Conservation (phyloP, 306 rosid genomes). For the Heteromeles arbutifolia region DNA sequence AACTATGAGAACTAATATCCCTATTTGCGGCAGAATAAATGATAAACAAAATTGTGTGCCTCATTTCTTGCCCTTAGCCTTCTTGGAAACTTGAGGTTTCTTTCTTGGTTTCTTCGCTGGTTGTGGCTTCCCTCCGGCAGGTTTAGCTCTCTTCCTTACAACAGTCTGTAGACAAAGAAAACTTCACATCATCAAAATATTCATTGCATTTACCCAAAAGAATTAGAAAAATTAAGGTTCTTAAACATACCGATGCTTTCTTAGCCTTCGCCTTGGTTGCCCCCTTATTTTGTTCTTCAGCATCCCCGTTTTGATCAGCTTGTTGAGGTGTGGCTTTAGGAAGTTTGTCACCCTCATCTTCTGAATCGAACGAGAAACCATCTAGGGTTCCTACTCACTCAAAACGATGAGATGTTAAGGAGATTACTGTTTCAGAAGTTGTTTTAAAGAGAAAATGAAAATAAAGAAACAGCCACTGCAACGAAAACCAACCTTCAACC, state of each 20-base stretch:
- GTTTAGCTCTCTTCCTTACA: conserved; percentile 64
- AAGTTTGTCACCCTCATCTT: conserved; percentile 68
- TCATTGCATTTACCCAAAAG: not conserved
- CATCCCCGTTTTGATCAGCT: conserved; percentile 47
- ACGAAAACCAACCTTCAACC: conserved; percentile 70
- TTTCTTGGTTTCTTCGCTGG: conserved; percentile 58
- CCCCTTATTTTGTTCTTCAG: conserved; percentile 44
- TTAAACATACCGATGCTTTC: conserved; percentile 58
- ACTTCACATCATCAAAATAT: conserved; percentile 7
- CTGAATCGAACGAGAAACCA: conserved; percentile 89
- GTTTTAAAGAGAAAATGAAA: not conserved
- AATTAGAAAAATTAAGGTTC: not conserved
- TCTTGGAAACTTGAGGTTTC: conserved; percentile 63
- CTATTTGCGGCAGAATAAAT: not conserved
- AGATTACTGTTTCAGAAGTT: not conserved
- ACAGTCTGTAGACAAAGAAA: conserved; percentile 44
- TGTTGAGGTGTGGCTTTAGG: conserved; percentile 43
- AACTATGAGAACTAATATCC: conserved; percentile 6
- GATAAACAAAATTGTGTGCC: not conserved
- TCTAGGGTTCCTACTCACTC: conserved; percentile 77
- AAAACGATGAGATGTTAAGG: conserved; percentile 18
- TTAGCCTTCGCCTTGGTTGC: conserved; percentile 51
- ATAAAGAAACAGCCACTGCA: conserved; percentile 13
- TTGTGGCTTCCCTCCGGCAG: conserved; percentile 62
- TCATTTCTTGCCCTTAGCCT: conserved; percentile 64